phyloP scores from a whole-genome alignment of 768 basidiomycete species.

The Imleria badia region DNA sequence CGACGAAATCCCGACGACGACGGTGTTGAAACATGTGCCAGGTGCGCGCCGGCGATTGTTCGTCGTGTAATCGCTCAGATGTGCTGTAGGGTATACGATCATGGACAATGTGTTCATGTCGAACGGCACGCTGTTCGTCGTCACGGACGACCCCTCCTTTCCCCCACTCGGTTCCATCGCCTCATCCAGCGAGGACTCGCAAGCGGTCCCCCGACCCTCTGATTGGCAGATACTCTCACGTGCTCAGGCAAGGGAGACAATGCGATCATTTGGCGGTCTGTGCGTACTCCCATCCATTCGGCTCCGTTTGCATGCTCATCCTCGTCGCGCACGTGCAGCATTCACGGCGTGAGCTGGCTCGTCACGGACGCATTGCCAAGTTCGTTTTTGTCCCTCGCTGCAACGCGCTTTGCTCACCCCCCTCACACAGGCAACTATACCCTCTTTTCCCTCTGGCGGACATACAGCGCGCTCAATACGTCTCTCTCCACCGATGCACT shows the following conservation, averaged over 20 bases:
- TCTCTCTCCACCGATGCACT: slow-evolving; percentile 47
- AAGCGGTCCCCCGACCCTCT: slow-evolving; percentile 43
- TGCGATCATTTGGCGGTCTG: slow-evolving; percentile 58
- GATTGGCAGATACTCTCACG: slow-evolving; percentile 63
- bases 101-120: slow-evolving; percentile 79
- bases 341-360: slow-evolving; percentile 72
- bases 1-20: slow-evolving; percentile 52
- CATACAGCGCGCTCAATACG: slow-evolving; percentile 62
- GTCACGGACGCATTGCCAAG: slow-evolving; percentile 52
- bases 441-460: slow-evolving; percentile 74
- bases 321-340: slow-evolving; percentile 34
- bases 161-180: slow-evolving; percentile 55
- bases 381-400: slow-evolving; percentile 30
- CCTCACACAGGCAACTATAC: slow-evolving; percentile 58
- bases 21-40: slow-evolving; percentile 60
- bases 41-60: slow-evolving; percentile 42
- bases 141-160: slow-evolving; percentile 64
- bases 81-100: slow-evolving; percentile 69
- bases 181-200: slow-evolving; percentile 35
- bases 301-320: not conserved
- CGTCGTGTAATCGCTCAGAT: not conserved
- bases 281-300: slow-evolving; percentile 27
- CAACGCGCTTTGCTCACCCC: not conserved
- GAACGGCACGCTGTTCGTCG: slow-evolving; percentile 71
- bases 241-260: slow-evolving; percentile 43